Base-by-base conservation (phyloP, 2,329 filamentous ascomycete species). In the Arthrinium puccinioides region DNA sequence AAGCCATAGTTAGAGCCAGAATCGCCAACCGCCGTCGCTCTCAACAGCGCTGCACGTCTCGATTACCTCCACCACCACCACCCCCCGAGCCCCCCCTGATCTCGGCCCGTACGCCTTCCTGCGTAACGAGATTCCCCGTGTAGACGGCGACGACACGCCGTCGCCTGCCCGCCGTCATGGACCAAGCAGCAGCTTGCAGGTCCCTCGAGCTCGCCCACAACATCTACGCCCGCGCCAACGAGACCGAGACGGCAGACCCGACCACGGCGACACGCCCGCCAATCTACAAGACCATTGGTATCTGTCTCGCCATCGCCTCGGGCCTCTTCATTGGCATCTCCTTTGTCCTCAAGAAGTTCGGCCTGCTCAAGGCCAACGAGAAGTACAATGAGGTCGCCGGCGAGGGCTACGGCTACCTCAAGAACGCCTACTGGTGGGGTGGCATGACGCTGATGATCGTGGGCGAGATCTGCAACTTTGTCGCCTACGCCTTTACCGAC, bases 401-500 rank as follows among this genome's bases (percentile, higher is more conserved):
- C 42, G 90, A 97, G 62, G 92, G 92, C 39, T 97, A 97, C 60
- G 89, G 90, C 44, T 98, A 97, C 59, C 77, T 98, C 51, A 95
- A 94, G 67, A 97, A 97, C 54, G 70, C 70, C 15, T 95, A 76
- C 68, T 98, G 92, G 92, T 98, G 92, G 92, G 62, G 69, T 2
- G 92, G 92, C 50, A 97, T 98, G 92, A 88, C 70, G 0, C 72
- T 97, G 41, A 97, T 98, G 92, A 95, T 97, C 50, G 53, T 97
- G 29, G 92, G 92, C 49, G 92, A 98, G 62, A 78, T 95, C 39
- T 94, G 87, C 76, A 98, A 98, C 64, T 94, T 97, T 59, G 87
- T 90, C 57, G 92, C 92, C 37, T 97, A 97, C 57, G 87, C 88
- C 39, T 97, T 97, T 53, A 92, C 92, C 44, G 92, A 97, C 60